phyloP scores from a whole-genome alignment of 345 rosid genomes.

The Eucalyptus globulus region DNA sequence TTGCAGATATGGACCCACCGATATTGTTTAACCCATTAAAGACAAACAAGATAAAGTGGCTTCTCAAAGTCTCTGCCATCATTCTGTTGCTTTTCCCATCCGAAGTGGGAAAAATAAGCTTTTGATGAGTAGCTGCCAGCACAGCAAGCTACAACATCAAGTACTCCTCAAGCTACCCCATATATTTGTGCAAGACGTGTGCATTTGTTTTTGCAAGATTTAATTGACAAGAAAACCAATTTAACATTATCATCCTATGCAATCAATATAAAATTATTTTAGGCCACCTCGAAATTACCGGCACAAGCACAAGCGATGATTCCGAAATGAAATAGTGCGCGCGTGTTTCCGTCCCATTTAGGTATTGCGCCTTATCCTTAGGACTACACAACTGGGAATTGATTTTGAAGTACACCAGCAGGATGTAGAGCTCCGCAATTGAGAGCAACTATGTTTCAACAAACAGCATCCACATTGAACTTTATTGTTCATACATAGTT shows the following conservation, averaged over 20 bases:
- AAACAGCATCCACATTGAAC: neutral
- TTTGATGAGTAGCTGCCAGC: constrained; percentile 6
- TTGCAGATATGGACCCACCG: neutral
- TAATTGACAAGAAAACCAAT: neutral
- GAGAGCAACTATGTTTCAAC: neutral
- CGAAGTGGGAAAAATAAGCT: neutral
- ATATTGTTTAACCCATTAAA: constrained; percentile 4
- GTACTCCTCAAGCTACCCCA: neutral
- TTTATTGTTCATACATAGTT: neutral
- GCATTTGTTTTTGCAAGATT: neutral
- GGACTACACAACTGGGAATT: neutral
- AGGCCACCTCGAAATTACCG: neutral
- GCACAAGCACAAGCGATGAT: neutral
- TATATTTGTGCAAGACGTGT: neutral
- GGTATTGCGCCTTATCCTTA: neutral
- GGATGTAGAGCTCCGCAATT: neutral
- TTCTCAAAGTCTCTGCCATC: constrained; percentile 5
- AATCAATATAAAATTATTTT: neutral
- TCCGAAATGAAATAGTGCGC: neutral
- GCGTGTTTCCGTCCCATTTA: neutral
- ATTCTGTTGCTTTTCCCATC: constrained; percentile 4
- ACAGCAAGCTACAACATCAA: neutral
- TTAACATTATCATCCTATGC: neutral
- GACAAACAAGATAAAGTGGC: neutral
- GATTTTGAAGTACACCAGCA: neutral